Conservation (phyloP, 805 yeast species). For the Saccharomycopsis sp. region DNA sequence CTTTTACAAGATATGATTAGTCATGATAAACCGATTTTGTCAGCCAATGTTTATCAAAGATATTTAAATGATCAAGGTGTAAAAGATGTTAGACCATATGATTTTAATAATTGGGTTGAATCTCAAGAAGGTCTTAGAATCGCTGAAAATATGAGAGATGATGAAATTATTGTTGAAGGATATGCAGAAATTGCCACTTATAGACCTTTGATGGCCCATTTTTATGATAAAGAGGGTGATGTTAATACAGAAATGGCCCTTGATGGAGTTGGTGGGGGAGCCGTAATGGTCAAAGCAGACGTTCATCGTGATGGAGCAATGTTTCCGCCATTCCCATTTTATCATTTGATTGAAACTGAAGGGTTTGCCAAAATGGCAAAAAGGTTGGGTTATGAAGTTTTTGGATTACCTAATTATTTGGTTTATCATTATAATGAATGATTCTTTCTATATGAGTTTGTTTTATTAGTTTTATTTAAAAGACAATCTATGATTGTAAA, state of each 20-base stretch:
- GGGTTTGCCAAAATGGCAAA: constrained; percentile 99
- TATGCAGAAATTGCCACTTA: constrained; percentile 89
- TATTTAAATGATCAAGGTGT: constrained; percentile 43
- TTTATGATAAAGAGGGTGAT: constrained; percentile 59
- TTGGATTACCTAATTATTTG: constrained; percentile 88
- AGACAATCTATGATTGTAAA: no score
- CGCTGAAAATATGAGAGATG: constrained; percentile 66
- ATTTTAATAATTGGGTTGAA: constrained; percentile 93
- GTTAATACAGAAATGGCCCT: constrained; percentile 61
- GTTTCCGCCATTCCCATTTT: constrained; percentile 98
- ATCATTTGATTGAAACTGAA: constrained; percentile 93
- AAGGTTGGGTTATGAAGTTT: constrained; percentile 81
- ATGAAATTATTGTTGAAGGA: constrained; percentile 92
- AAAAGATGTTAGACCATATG: constrained; percentile 71
- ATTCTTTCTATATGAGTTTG: no score
- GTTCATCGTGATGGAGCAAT: constrained; percentile 99
- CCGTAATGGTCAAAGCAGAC: constrained; percentile 90
- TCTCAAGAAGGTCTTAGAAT: constrained; percentile 68
- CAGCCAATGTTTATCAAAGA: constrained; percentile 91
- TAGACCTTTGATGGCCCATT: constrained; percentile 88
- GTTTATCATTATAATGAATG: constrained; percentile 85
- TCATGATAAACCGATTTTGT: constrained; percentile 78
- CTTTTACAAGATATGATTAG: constrained; percentile 78
- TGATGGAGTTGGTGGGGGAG: constrained; percentile 98
- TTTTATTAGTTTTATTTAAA: no score